Evolutionary conservation across 306 rosid genomes (phyloP), one percentile per base, ranked within the genome.

Genomic region (Dryas drummondii): DNA sequence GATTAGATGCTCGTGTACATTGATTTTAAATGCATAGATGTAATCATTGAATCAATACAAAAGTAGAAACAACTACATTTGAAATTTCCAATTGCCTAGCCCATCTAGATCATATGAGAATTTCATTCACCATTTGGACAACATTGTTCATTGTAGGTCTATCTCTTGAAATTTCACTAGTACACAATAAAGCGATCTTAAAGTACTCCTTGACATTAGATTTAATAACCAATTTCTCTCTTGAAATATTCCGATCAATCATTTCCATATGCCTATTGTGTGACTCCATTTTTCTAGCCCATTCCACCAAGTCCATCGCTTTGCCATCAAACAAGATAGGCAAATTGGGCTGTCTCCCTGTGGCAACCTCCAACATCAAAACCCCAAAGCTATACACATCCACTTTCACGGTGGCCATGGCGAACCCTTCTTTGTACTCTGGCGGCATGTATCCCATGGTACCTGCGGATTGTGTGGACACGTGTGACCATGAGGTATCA

Each of bases 371-470:
- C 1, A 94, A 40, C 96, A 94, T 90, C 73, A 94, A 75, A 8
- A 91, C 52, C 9, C 98, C 98, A 7, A 94, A 94, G 78, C 99
- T 91, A 9, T 84, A 94, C 66, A 94, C 97, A 22, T 94, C 99
- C 7, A 86, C 97, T 63, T 81, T 86, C 70, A 67, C 64, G 1
- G 91, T 90, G 0, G 96, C 91, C 52, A 60, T 86, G 13, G 83
- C 86, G 22, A 68, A 56, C 71, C 99, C 99, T 0, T 76, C 86
- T 56, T 70, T 81, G 46, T 90, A 94, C 81, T 94, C 99, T 15
- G 97, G 99, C 0, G 97, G 96, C 97, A 94, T 94, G 86, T 94
- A 94, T 0, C 99, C 99, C 51, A 86, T 88, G 0, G 99, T 91
- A 5, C 99, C 99, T 1, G 97, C 97, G 3, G 84, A 78, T n/a